Percentiles rank a stretch among this genome's conserved stretches.
phyloP scores from a whole-genome alignment of 2,329 filamentous ascomycete species.

The Fusarium foetens region DNA sequence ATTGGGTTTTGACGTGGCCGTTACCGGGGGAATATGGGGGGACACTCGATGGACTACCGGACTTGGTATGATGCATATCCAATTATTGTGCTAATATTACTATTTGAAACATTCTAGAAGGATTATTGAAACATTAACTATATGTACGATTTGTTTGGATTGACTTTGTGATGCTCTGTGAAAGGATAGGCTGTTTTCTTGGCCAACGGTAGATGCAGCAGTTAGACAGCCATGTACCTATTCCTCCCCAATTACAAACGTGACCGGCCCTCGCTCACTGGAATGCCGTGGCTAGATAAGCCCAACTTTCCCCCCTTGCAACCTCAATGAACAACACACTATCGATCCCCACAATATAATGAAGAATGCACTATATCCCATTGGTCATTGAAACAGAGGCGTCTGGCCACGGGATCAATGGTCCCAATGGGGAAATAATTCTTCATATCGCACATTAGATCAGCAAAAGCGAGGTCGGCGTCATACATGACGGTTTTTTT shows the following conservation, averaged over 20 bases:
- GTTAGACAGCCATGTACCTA: neutral
- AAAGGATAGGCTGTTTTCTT: rapidly evolving
- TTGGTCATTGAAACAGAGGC: neutral
- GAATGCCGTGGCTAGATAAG: constrained; percentile 1
- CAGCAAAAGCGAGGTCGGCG: constrained; percentile 15
- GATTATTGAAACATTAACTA: neutral
- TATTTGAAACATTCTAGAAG: neutral
- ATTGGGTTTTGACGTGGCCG: constrained; percentile 13
- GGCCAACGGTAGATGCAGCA: neutral
- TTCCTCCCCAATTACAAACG: neutral
- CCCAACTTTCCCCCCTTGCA: neutral
- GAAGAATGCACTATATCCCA: neutral
- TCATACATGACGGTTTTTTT: neutral
- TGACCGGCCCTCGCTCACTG: neutral
- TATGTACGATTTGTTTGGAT: rapidly evolving
- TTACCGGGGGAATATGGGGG: constrained; percentile 27
- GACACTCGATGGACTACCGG: neutral
- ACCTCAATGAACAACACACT: constrained; percentile 1
- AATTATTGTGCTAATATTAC: neutral
- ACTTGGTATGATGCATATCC: neutral
- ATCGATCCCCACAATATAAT: neutral
- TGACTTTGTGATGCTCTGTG: rapidly evolving
- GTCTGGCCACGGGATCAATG: constrained; percentile 9
- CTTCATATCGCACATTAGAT: constrained; percentile 21
- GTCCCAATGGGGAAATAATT: constrained; percentile 14